phyloP scores from a whole-genome alignment of 2,329 filamentous ascomycete species.

The Beauveria sp. region DNA sequence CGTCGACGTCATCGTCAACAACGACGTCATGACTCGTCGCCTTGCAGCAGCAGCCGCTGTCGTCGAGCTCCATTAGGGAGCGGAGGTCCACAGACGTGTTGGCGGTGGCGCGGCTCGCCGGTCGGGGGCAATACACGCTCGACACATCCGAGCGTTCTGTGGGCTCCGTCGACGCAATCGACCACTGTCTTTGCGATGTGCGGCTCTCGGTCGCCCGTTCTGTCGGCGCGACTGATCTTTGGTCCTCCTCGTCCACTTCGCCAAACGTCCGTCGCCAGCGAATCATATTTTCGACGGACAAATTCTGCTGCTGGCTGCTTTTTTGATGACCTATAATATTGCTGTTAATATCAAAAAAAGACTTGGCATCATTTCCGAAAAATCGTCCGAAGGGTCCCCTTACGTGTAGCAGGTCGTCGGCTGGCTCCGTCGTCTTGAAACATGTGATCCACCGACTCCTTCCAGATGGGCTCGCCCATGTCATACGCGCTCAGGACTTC shows the following conservation, averaged over 20 bases:
- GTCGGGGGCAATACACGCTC: constrained; percentile 30
- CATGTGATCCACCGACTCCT: neutral
- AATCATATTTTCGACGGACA: constrained; percentile 3
- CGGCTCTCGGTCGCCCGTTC: constrained; percentile 1
- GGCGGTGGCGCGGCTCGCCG: constrained; percentile 36
- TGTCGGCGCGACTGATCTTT: neutral
- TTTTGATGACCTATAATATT: neutral
- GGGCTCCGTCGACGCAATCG: constrained; percentile 34
- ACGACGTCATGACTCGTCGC: neutral
- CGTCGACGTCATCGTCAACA: neutral
- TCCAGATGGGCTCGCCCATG: neutral
- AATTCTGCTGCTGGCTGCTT: neutral
- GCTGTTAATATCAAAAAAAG: neutral
- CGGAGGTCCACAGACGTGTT: constrained; percentile 36
- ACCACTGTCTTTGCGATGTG: constrained; percentile 24
- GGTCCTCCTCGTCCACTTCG: neutral
- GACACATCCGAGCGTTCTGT: constrained; percentile 28
- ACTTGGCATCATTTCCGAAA: too few relatives aligned
- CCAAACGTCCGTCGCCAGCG: neutral
- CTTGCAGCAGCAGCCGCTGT: neutral
- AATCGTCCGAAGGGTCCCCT: neutral
- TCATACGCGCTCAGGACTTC: neutral
- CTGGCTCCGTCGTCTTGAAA: neutral
- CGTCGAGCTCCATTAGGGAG: constrained; percentile 5
- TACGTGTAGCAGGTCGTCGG: neutral